phyloP scores from a whole-genome alignment of 345 rosid species.

The Eucalyptus pumila region DNA sequence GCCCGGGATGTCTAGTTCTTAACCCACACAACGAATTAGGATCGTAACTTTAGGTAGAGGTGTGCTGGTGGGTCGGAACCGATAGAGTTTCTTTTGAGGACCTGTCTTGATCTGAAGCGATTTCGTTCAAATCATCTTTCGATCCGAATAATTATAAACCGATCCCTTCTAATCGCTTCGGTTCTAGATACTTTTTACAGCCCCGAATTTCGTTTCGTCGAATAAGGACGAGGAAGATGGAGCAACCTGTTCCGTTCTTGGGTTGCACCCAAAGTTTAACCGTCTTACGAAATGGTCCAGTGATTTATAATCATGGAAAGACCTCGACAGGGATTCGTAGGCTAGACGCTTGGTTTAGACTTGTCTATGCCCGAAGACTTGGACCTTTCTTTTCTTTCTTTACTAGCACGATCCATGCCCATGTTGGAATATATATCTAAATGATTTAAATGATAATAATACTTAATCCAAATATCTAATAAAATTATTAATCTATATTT shows the following conservation, averaged over 20 bases:
- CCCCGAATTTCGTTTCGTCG: background rate
- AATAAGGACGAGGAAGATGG: background rate
- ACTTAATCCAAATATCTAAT: background rate
- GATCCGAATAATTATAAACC: background rate
- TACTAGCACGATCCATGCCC: background rate
- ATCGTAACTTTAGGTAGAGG: background rate
- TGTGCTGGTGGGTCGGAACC: background rate
- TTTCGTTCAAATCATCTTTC: background rate
- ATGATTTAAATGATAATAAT: background rate
- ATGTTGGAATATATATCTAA: background rate
- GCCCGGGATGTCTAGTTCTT: too few relatives aligned
- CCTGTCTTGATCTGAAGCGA: background rate
- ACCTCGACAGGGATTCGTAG: background rate
- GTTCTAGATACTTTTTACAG: background rate
- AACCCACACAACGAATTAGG: background rate
- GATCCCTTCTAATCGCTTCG: accelerated
- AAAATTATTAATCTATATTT: too few relatives aligned
- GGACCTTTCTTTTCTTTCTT: background rate
- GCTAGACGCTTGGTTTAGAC: background rate
- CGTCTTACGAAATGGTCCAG: background rate
- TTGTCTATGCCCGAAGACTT: background rate
- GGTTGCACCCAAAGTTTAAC: background rate
- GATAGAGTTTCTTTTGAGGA: accelerated
- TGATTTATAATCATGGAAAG: background rate
- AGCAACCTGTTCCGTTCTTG: background rate